Conservation (phyloP, 2,329 filamentous ascomycete species). For the Alternaria novae-zelandiae region DNA sequence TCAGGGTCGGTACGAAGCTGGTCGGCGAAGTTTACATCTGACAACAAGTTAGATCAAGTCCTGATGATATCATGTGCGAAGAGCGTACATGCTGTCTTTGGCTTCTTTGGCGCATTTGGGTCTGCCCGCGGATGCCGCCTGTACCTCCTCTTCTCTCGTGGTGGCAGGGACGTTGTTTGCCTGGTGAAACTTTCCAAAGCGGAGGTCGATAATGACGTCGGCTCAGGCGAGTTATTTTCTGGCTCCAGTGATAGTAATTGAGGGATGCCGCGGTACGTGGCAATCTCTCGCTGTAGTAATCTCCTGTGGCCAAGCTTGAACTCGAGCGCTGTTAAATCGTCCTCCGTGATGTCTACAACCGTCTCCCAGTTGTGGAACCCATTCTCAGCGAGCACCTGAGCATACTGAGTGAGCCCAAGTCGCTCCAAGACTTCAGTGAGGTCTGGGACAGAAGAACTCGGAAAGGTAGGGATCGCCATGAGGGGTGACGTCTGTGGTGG, state of each 20-base stretch:
- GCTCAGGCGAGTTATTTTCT: slow-evolving; percentile 24
- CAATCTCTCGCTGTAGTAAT: slow-evolving; percentile 49
- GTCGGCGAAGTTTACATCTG: slow-evolving; percentile 52
- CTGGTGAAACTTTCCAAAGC: slow-evolving; percentile 36
- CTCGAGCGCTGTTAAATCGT: slow-evolving; percentile 44
- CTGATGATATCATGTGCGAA: not conserved
- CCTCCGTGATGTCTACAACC: slow-evolving; percentile 50
- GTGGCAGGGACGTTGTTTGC: slow-evolving; percentile 30
- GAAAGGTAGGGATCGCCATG: slow-evolving; percentile 37
- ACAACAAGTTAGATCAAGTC: slow-evolving; percentile 12
- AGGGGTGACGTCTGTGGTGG: slow-evolving; percentile 24
- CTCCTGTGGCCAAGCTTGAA: slow-evolving; percentile 52
- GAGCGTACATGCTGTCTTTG: slow-evolving; percentile 49
- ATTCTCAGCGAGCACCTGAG: slow-evolving; percentile 38
- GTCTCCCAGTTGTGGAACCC: slow-evolving; percentile 49
- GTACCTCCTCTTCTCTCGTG: slow-evolving; percentile 47
- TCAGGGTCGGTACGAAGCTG: slow-evolving; percentile 45
- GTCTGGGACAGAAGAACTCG: slow-evolving; percentile 23
- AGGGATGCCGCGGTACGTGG: slow-evolving; percentile 43
- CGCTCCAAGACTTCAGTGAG: slow-evolving; percentile 40
- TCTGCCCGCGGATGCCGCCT: slow-evolving; percentile 47
- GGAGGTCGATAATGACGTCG: slow-evolving; percentile 35
- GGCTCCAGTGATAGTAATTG: slow-evolving; percentile 34
- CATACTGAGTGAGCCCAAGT: slow-evolving; percentile 39
- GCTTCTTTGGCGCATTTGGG: slow-evolving; percentile 48